Base-by-base conservation (phyloP, 257 asterid genomes). In the Primulina tabacum region DNA sequence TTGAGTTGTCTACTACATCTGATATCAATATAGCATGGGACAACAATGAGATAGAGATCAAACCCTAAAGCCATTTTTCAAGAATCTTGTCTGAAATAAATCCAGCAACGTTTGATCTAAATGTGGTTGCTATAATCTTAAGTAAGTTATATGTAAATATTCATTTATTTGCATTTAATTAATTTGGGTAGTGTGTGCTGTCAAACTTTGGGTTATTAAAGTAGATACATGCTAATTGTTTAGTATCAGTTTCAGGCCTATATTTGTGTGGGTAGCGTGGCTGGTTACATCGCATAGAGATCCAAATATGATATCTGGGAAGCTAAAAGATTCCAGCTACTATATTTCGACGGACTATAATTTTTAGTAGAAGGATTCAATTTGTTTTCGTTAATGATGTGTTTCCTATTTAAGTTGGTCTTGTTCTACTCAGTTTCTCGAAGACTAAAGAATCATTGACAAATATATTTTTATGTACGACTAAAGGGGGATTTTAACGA, bases 11-110 rank as follows among this genome's bases (percentile, higher is more conserved):
- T 21, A 55, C 70, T 73, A 75, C 87, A 50, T 74, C 85, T 62
- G 89, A 84, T 78, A 75, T 84, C 52, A 76, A 82, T 65, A 69
- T 62, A 37, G 63, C 68, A 30, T 82, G 85, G 87, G 85, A 82
- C 69, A 80, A 75, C 65, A 82, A 84, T 73, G 82, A 78, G 60
- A 43, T 68, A 37, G 78, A 84, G 73, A 81, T 81, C 70, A 72
- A 75, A 18, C 80, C 81, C 1, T 73, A 59, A 72, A 14, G 68
- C 11, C 56, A 8, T 37, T 16, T 35, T 64, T 0, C 57, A 16
- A 50, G 57, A 47, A 47, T 47, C 56, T 5, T 1, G 7, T 16
- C 57, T 16, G 57, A 16, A 14, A 5, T 5, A 50, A 50, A 50
- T 50, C 57, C 57, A 50, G 57, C 21, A 17, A 0, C 57, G 8